Evolutionary conservation across 177 flowering plant species (phyloP), one percentile per base, ranked within the genome.

Genomic region (Vitis hybrid): DNA sequence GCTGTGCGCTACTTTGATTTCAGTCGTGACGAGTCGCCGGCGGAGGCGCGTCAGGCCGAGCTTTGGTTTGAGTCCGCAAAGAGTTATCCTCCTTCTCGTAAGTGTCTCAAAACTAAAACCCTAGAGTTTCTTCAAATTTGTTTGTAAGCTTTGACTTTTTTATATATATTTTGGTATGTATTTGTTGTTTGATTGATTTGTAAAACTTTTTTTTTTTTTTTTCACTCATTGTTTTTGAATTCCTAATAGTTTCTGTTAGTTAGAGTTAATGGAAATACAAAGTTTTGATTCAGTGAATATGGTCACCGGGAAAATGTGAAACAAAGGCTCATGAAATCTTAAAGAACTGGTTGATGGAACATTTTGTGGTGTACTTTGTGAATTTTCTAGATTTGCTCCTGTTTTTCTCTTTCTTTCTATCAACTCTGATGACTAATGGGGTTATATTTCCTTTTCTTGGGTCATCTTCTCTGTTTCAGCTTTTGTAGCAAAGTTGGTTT

Each of bases 71-170:
- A 76, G 3, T 71, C 87, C 1, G 98, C 93, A 31, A 67, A 55
- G 61, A 84, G 73, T 57, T 91, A 89, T 79, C 97, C 98, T 0
- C 95, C 93, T 70, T 93, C 99, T 68, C 98, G 99, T 95, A 79
- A 81, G 92, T 72, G 2, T 19, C 57, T 66, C 59, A 3, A 7
- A 7, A 20, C 7, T 54, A 3, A 18, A 58, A 22, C 63, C 66
- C 51, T 62, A 16, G 10, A 20, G 20, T 29, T 54, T 20, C 18
- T 61, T 18, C 55, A 15, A 54, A 19, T 12, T 11, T 22, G 13
- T 2, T 26, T 59, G 16, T 2, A 19, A 34, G 10, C 18, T 3
- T 49, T 19, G 26, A 22, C 34, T 39, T 49, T 22, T 26, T 26
- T 26, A 1, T 68, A 3, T 3, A 59, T 29, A 51, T 63, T 16